Base-by-base conservation (phyloP, 1,284 basidiomycete species). In the Ustilago hordei region DNA sequence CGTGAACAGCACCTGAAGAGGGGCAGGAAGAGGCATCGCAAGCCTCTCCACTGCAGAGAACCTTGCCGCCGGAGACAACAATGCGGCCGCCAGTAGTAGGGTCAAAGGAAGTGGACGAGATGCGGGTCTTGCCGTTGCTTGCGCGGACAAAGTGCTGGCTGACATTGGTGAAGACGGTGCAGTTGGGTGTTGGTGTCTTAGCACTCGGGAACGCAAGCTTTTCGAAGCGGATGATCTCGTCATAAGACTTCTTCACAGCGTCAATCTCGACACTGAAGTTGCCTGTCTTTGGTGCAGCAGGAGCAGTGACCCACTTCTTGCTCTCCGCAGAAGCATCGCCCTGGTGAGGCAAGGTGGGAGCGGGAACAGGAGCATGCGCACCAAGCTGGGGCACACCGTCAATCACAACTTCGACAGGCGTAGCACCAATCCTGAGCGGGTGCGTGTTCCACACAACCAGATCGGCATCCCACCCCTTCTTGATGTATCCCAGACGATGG, bases 401-500 rank as follows among this genome's bases (percentile, higher is more conserved):
- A 90, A 94, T 80, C 90, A 93, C 80, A 88, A 89, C 89, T 71
- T 89, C 88, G 32, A 87, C 85, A 1, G 89, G 89, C 1, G 89
- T 89, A 0, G 89, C 88, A n/a, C 88, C 88, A 12, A 86, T 71
- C 11, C 65, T 90, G 34, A 95, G 89, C 0, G 94, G 94, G 86
- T 94, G 93, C 28, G 90, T 91, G 78, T 95, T 93, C 94, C 94
- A 95, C 4, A 95, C 88, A 17, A 95, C 93, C n/a, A 95, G 78
- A 85, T 95, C 92, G 41, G 87, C 86, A 69, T 86, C 87, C 70
- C 86, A 88, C 17, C 93, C 93, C 81, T 88, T 83, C 63, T 90
- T 89, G 39, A 95, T 86, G 78, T 89, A 91, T 1, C 95, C 95
- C 60, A 97, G 88, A 35, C 95, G 89, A 85, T 97, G 93, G 66